Conservation (phyloP, 164 flowering plant genomes). For the Magnolia changhungtana region DNA sequence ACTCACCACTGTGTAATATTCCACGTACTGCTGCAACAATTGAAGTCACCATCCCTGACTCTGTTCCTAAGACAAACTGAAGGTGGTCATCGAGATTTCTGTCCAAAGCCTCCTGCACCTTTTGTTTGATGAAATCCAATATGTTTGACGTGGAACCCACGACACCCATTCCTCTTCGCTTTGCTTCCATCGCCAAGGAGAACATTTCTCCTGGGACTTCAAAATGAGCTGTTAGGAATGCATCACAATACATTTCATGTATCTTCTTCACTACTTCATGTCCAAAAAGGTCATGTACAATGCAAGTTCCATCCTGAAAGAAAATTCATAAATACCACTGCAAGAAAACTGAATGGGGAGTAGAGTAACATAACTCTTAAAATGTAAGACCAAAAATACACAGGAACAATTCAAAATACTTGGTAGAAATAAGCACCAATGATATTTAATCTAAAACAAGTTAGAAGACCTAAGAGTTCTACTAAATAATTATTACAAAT, state of each 20-base stretch:
- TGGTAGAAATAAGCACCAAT: too few species aligned
- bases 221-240: slow-evolving; percentile 87
- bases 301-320: slow-evolving; percentile 85
- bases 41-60: slow-evolving; percentile 95
- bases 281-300: slow-evolving; percentile 95
- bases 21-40: slow-evolving; percentile 75
- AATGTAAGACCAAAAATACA: too few species aligned
- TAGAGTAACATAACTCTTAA: not conserved
- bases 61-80: slow-evolving; percentile 95
- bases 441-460: too few species aligned
- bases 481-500: too few species aligned
- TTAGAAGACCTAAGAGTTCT: too few species aligned
- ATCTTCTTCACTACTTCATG: slow-evolving; percentile 85
- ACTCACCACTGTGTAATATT: slow-evolving; percentile 42
- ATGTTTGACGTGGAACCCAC: slow-evolving; percentile 97
- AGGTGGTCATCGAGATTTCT: slow-evolving; percentile 77
- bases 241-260: slow-evolving; percentile 81
- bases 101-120: slow-evolving; percentile 78
- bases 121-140: slow-evolving; percentile 79
- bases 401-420: too few species aligned
- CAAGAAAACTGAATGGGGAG: not conserved
- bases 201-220: slow-evolving; percentile 99
- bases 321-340: slow-evolving; percentile 1
- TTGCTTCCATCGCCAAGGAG: slow-evolving; percentile 93
- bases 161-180: slow-evolving; percentile 96